Conservation (phyloP, 345 rosid species). For the Mallotus nudiflorus region DNA sequence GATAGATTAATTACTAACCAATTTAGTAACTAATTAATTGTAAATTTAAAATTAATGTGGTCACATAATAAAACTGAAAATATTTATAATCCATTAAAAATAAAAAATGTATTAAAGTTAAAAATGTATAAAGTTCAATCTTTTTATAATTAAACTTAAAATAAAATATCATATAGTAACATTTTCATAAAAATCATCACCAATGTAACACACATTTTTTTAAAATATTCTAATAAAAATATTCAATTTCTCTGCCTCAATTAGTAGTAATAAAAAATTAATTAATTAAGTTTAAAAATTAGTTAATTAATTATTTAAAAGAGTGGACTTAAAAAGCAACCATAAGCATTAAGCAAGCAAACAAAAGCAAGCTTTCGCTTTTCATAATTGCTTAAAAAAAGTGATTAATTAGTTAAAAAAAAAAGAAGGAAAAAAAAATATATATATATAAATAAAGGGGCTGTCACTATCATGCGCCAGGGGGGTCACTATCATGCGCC, state of each 20-base stretch:
- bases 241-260: background rate
- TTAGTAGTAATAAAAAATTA: background rate
- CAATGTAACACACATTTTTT: too few species aligned
- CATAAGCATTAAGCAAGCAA: conserved; percentile 11
- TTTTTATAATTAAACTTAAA: too few species aligned
- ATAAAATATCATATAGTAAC: too few species aligned
- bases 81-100: too few species aligned
- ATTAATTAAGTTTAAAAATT: background rate
- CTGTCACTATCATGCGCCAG: conserved; percentile 41
- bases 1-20: too few species aligned
- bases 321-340: background rate
- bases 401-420: background rate
- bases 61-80: too few species aligned
- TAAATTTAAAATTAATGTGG: too few species aligned
- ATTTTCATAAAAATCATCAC: too few species aligned
- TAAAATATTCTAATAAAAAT: background rate
- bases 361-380: conserved; percentile 27
- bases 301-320: background rate
- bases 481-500: conserved; percentile 45
- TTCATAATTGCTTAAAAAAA: background rate
- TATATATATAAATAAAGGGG: conserved; percentile 4
- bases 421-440: background rate
- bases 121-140: too few species aligned
- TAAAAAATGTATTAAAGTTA: too few species aligned
- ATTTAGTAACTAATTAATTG: too few species aligned